These are phyloP conservation scores for Castanea mollissima DNA, from an alignment of 306 rosid genomes.

Conservation along the genomic window DNA sequence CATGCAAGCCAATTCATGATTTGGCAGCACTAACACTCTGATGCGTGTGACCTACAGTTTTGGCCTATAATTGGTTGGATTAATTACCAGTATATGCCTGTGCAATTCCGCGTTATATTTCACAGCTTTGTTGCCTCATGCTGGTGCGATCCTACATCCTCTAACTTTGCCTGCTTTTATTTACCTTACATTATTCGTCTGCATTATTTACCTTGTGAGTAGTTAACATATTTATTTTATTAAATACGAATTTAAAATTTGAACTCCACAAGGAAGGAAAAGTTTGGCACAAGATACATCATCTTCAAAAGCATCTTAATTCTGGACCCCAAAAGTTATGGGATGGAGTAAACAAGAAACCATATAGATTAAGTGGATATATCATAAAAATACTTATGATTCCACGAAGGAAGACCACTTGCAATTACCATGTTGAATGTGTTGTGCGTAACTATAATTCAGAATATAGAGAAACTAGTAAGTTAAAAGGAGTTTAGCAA, in stretches of 20 bases:
- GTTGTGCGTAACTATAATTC: no score
- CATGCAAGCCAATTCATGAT: background rate
- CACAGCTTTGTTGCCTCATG: slow-evolving; percentile 69
- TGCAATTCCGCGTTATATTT: slow-evolving; percentile 79
- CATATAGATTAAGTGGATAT: background rate
- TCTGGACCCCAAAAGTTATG: background rate
- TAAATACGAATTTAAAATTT: background rate
- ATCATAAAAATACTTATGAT: background rate
- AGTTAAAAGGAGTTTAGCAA: no score
- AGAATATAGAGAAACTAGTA: no score
- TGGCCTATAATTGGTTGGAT: slow-evolving; percentile 95
- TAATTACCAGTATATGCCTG: slow-evolving; percentile 90
- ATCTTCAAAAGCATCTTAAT: background rate
- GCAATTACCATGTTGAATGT: slow-evolving; percentile 1
- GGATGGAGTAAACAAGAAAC: background rate
- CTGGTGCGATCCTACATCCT: slow-evolving; percentile 56
- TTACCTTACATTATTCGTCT: background rate
- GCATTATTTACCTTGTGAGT: background rate
- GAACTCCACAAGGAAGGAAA: background rate
- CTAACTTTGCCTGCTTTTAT: background rate
- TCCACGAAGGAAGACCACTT: background rate
- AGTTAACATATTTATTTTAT: no score
- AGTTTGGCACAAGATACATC: background rate
- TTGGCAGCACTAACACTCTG: slow-evolving; percentile 13
- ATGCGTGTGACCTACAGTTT: slow-evolving; percentile 51